These are phyloP conservation scores for Gastrolobium villosum DNA, from an alignment of 306 rosid species.

Conservation along the genomic window DNA sequence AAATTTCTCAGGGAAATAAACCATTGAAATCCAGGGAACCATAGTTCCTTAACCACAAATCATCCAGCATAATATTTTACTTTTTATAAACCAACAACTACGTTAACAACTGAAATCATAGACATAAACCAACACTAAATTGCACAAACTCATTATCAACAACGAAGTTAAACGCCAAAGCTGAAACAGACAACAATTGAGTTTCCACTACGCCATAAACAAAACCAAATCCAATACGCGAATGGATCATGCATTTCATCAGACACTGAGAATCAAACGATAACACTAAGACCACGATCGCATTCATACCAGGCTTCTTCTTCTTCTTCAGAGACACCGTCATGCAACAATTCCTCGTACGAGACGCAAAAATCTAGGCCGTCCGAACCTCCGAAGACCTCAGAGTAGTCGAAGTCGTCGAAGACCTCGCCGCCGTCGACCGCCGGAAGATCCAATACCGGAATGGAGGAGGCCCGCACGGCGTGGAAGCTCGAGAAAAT, in stretches of 20 bases:
- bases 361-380: constrained; percentile 73
- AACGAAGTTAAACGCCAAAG: neutral
- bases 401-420: constrained; percentile 81
- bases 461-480: constrained; percentile 86
- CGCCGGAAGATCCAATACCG: constrained; percentile 85
- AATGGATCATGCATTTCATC: constrained; percentile 48
- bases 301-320: constrained; percentile 70
- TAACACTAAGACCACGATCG: constrained; percentile 32
- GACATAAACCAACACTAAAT: constrained; percentile 9
- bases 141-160: constrained; percentile 17
- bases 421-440: constrained; percentile 69
- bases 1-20: constrained; percentile 11
- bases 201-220: constrained; percentile 26
- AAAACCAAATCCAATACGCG: neutral
- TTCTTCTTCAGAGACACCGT: constrained; percentile 65
- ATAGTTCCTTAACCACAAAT: constrained; percentile 21
- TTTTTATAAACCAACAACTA: neutral
- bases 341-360: constrained; percentile 69
- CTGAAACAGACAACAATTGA: neutral
- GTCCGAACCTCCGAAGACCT: constrained; percentile 74
- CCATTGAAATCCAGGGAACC: neutral
- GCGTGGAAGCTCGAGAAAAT: constrained; percentile 82
- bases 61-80: constrained; percentile 22
- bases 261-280: constrained; percentile 38
- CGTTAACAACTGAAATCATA: constrained; percentile 23